These are phyloP conservation scores for Grosmannia clavigera DNA, from an alignment of 2,329 filamentous ascomycete genomes.

Conservation along the genomic window DNA sequence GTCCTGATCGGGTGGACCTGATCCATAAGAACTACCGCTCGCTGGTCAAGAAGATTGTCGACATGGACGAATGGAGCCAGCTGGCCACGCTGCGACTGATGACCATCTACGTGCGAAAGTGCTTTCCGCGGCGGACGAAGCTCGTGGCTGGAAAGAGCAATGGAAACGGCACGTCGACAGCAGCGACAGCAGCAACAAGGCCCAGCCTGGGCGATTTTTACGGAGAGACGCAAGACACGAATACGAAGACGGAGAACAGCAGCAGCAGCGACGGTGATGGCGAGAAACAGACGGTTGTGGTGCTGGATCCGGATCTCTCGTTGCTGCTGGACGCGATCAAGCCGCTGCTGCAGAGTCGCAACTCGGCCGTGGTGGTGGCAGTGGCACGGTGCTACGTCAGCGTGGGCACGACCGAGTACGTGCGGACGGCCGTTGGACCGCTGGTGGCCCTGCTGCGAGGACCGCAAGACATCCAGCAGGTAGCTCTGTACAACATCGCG, in stretches of 20 bases:
- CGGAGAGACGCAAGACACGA: conserved; percentile 44
- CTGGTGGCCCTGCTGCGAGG: conserved; percentile 75
- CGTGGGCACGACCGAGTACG: conserved; percentile 66
- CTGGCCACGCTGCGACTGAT: conserved; percentile 71
- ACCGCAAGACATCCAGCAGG: conserved; percentile 75
- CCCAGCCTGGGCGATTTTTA: conserved; percentile 63
- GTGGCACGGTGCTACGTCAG: conserved; percentile 77
- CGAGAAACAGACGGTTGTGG: conserved; percentile 39
- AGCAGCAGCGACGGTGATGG: conserved; percentile 18
- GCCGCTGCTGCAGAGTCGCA: conserved; percentile 82
- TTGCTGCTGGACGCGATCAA: conserved; percentile 68
- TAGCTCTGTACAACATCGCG: conserved; percentile 89
- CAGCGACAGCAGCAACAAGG: conserved; percentile 22
- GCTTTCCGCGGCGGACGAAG: conserved; percentile 63
- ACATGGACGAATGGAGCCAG: conserved; percentile 99
- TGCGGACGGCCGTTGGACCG: conserved; percentile 66
- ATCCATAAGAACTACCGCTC: conserved; percentile 82
- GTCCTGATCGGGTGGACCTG: conserved; percentile 74
- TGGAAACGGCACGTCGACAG: neutral
- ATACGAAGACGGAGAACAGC: neutral
- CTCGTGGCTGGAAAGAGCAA: conserved; percentile 21
- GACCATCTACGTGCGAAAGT: conserved; percentile 72
- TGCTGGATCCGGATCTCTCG: conserved; percentile 71
- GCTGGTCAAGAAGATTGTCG: conserved; percentile 79
- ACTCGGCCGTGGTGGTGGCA: conserved; percentile 81